Evolutionary conservation across 2,329 filamentous ascomycete genomes (phyloP), one percentile per base, ranked within the genome.

Genomic region (Scortechinia acanthostroma): DNA sequence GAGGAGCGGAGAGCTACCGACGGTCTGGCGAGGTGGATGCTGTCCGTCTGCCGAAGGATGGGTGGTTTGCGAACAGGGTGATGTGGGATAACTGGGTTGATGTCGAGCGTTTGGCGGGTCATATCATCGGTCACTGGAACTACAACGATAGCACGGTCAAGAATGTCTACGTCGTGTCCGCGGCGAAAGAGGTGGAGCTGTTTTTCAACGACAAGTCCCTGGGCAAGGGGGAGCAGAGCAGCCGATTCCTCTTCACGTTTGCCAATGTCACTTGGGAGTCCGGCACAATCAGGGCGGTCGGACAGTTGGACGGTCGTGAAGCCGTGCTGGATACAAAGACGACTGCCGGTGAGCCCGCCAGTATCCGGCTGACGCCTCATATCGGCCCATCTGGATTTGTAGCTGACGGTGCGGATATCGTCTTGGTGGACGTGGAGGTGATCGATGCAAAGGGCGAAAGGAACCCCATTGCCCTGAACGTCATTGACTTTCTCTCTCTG

Each of bases 71-170:
- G 6, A 25, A 45, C 13, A 37, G 42, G 28, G 43, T 45, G 16
- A 45, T 45, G 17, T 45, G 43, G 43, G 17, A 45, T 17, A 45
- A 45, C 21, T 45, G 43, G 43, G 43, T 45, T n/a, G 43, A 45
- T n/a, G 19, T 45, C 20, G 43, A 45, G 14, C 13, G 20, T 10
- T 25, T 33, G 4, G 43, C 30, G 2, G 30, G 35, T 22, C 43
- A 42, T 16, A 45, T 45, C 4, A 19, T 45, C 4, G 43, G 43
- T 2, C 43, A 45, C 22, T 45, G 43, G 43, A 45, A 45, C n/a
- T 42, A 45, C 43, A 45, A 45, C 15, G 20, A 45, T 2, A 42
- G n/a, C 43, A 45, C 30, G 6, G 30, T 42, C 30, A 45, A 45
- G 20, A 33, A 45, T n/a, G 43, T 45, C 28, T 45, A 42, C 22